Base-by-base conservation (phyloP, 352 stramenopile species). In the Pythium phragmitis region DNA sequence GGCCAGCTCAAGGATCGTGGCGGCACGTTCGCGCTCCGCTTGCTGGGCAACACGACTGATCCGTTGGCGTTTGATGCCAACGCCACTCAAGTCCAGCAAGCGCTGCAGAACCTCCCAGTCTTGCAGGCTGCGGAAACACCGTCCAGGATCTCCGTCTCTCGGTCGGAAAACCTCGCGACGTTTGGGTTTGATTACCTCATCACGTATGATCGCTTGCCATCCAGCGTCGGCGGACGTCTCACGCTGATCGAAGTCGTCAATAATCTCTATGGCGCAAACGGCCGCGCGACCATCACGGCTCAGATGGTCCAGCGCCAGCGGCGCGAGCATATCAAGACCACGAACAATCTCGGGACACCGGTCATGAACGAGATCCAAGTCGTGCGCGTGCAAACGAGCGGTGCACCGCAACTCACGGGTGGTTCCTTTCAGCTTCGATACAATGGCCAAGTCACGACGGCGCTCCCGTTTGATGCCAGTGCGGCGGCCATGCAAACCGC, bases 61-160 rank as follows among this genome's bases (percentile, higher is more conserved):
- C 58, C 74, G 1, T 75, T 98, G 36, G 72, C 84, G 46, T 98
- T 94, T 64, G 79, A 97, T 66, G 88, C 88, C 12, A 82, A 87
- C 26, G 85, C 76, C 7, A 75, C 75, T 0, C 68, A 87, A 39
- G 77, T 98, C 1, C 71, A 87, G 37, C 63, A 66, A 5, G 87
- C 87, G 17, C 65, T 97, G 7, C 52, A 91, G n/a, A 74, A 67
- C 49, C 68, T 97, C 4, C 77, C 75, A 45, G 57, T 72, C 1
- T 79, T 92, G 16, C 45, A 50, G 16, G 28, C 41, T 11, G 42
- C 63, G 3, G 36, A 48, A n/a, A 63, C 51, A 1, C 0, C 6
- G 2, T 14, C 50, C 2, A 41, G 43, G 6, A 90, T 92, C 47
- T 63, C 57, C 28, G 88, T 94, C 28, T 80, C 74, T 5, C 72